These are phyloP conservation scores for Termitomyces sp. DNA, from an alignment of 768 basidiomycete species.

Conservation along the genomic window DNA sequence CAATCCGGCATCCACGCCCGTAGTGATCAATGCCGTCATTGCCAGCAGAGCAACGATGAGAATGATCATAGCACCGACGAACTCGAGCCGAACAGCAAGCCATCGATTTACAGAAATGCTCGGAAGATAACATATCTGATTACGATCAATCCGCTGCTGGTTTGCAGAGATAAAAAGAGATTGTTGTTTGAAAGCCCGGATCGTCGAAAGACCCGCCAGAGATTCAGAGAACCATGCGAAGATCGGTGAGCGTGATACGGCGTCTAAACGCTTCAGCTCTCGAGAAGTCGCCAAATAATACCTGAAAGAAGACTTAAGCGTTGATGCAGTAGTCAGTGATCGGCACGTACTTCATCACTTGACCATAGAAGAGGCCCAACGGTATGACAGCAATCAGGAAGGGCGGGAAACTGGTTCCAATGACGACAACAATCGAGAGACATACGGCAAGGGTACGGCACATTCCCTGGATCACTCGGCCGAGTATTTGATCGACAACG, in stretches of 20 bases:
- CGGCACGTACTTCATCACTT: constrained; percentile 68
- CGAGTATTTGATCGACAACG: constrained; percentile 80
- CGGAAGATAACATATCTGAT: constrained; percentile 74
- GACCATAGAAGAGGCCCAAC: constrained; percentile 71
- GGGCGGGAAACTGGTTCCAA: constrained; percentile 75
- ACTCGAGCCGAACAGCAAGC: constrained; percentile 80
- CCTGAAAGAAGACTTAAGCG: constrained; percentile 27
- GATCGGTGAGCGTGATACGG: constrained; percentile 86
- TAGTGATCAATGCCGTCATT: constrained; percentile 64
- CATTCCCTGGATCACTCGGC: constrained; percentile 67
- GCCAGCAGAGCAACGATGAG: constrained; percentile 64
- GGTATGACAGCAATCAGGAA: constrained; percentile 76
- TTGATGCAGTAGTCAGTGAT: not conserved
- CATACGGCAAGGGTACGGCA: constrained; percentile 59
- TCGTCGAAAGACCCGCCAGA: constrained; percentile 71
- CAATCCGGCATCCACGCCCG: constrained; percentile 78
- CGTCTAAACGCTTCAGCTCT: constrained; percentile 84
- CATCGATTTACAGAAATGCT: constrained; percentile 76
- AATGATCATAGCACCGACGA: constrained; percentile 78
- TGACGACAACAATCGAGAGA: constrained; percentile 61
- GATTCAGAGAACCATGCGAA: constrained; percentile 87
- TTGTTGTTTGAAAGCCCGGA: constrained; percentile 76
- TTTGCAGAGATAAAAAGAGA: constrained; percentile 61
- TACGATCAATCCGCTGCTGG: constrained; percentile 73
- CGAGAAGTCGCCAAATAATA: constrained; percentile 87